These are phyloP conservation scores for Tetracentron sinense DNA, from an alignment of 164 flowering plant genomes.

Conservation along the genomic window DNA sequence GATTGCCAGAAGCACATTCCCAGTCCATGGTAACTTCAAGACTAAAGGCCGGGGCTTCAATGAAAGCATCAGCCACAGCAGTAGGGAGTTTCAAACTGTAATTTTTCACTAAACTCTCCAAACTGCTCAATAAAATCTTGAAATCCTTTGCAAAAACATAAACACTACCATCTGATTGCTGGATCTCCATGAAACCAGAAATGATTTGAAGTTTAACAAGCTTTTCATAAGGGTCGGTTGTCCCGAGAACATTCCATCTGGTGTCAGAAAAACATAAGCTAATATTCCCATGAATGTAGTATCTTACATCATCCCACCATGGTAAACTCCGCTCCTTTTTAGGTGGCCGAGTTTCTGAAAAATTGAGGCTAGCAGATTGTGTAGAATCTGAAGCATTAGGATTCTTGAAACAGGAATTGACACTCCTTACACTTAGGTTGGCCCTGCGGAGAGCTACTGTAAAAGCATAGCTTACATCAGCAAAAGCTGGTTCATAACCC, in stretches of 20 bases:
- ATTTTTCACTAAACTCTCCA: constrained; percentile 68
- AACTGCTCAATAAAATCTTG: constrained; percentile 73
- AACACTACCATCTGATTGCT: constrained; percentile 92
- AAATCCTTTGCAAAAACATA: constrained; percentile 58
- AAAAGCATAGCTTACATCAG: constrained; percentile 94
- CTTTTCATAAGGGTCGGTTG: constrained; percentile 92
- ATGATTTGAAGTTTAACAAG: constrained; percentile 72
- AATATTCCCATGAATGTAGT: constrained; percentile 83
- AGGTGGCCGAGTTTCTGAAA: constrained; percentile 43
- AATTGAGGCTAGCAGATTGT: constrained; percentile 1
- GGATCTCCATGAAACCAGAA: constrained; percentile 65
- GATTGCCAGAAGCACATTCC: constrained; percentile 93
- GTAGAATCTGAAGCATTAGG: constrained; percentile 21
- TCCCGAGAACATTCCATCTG: constrained; percentile 67
- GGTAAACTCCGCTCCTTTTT: constrained; percentile 93
- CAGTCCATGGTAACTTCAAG: constrained; percentile 95
- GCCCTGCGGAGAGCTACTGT: constrained; percentile 98
- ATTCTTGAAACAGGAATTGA: constrained; percentile 13
- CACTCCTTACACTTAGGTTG: constrained; percentile 60
- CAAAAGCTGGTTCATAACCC: constrained; percentile 88
- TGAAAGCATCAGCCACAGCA: constrained; percentile 49
- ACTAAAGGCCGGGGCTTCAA: constrained; percentile 71
- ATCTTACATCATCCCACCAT: constrained; percentile 98
- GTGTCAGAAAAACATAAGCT: constrained; percentile 58
- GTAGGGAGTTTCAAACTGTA: constrained; percentile 51